Conservation (phyloP, 257 asterid genomes). For the Solanum dulcamara region DNA sequence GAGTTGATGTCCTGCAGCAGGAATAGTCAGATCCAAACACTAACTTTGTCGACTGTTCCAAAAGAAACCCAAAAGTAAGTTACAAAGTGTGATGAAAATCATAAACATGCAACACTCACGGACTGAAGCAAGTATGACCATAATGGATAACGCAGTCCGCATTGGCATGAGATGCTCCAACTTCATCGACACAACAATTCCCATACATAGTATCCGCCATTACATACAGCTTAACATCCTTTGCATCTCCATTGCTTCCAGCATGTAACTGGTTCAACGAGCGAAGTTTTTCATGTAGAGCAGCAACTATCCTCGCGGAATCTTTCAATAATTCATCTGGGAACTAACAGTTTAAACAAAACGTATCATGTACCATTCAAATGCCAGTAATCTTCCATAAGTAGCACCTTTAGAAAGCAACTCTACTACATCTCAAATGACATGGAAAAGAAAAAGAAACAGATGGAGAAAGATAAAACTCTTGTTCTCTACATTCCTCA, state of each 20-base stretch:
- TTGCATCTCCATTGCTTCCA: background rate
- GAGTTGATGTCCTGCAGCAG: slow-evolving; percentile 57
- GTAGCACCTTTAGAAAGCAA: background rate
- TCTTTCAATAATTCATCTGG: slow-evolving; percentile 76
- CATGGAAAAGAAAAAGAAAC: background rate
- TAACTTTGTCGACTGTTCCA: background rate
- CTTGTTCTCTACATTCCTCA: background rate
- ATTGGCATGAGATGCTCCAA: slow-evolving; percentile 84
- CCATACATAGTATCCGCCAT: slow-evolving; percentile 97
- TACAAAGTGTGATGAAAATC: background rate
- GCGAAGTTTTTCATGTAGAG: slow-evolving; percentile 38
- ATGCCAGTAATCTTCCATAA: background rate
- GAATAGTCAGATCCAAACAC: background rate
- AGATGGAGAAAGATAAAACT: background rate
- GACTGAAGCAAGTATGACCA: slow-evolving; percentile 93
- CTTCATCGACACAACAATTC: slow-evolving; percentile 94
- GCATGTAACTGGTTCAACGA: background rate
- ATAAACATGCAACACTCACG: slow-evolving; percentile 35
- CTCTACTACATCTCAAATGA: background rate
- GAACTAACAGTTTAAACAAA: slow-evolving; percentile 26
- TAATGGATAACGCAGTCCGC: slow-evolving; percentile 69
- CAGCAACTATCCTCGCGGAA: slow-evolving; percentile 43
- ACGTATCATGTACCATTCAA: background rate
- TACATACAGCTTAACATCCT: slow-evolving; percentile 53
- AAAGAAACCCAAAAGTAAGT: background rate